phyloP scores from a whole-genome alignment of 2,329 filamentous ascomycete genomes.

The Ophiosphaerella korrae region DNA sequence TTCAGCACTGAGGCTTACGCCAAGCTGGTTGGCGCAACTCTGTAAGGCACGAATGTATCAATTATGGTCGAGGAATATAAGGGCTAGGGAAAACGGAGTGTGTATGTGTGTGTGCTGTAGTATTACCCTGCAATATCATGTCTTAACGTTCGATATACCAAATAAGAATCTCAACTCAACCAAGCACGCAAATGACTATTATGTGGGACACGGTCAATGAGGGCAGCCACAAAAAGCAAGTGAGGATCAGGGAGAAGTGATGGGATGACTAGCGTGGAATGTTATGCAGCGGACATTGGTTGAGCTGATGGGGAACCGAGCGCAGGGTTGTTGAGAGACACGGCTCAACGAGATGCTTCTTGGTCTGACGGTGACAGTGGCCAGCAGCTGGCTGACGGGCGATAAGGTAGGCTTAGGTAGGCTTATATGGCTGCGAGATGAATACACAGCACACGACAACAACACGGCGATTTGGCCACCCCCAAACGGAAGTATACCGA shows the following conservation, averaged over 20 bases:
- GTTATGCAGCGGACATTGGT: slow-evolving; percentile 7
- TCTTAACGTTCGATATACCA: slow-evolving; percentile 23
- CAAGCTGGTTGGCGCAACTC: slow-evolving; percentile 87
- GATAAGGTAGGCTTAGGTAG: too few relatives aligned
- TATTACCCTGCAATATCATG: slow-evolving; percentile 36
- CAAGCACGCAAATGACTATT: too few relatives aligned
- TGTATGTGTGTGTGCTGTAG: slow-evolving; percentile 28
- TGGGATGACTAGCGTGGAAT: slow-evolving; percentile 10
- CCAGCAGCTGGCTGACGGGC: not conserved
- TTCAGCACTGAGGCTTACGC: slow-evolving; percentile 98
- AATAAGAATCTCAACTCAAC: slow-evolving; percentile 6
- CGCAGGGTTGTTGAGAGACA: slow-evolving; percentile 16
- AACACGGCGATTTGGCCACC: too few relatives aligned
- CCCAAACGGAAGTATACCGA: too few relatives aligned
- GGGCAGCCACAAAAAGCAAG: slow-evolving; percentile 5
- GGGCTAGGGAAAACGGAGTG: slow-evolving; percentile 33
- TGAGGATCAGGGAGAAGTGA: not conserved
- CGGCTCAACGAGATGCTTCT: slow-evolving; percentile 3
- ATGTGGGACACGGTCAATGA: not conserved
- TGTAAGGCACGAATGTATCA: slow-evolving; percentile 63
- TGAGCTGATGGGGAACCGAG: slow-evolving; percentile 27
- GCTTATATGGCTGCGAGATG: not conserved
- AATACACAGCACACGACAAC: not conserved
- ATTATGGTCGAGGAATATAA: slow-evolving; percentile 43
- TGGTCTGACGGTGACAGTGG: not conserved